Conservation (phyloP, 208 protist species). For the Trichomonas tenax region DNA sequence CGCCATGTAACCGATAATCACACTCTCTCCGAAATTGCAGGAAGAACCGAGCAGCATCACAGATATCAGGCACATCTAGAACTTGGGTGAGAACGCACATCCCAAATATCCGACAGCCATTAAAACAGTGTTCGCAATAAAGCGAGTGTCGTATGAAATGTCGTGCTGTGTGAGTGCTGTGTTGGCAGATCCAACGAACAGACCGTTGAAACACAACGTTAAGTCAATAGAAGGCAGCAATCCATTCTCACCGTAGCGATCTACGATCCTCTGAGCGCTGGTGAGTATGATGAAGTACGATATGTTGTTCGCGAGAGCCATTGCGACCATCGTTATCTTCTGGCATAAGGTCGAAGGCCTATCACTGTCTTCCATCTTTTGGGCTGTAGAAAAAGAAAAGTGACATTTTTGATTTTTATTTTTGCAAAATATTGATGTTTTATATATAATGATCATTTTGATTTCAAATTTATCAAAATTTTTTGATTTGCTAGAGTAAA, state of each 20-base stretch:
- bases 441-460: too few relatives aligned
- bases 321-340: neutral
- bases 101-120: neutral
- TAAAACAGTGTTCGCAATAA: neutral
- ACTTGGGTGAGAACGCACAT: neutral
- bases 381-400: too few relatives aligned
- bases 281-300: neutral
- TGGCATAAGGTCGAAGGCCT: neutral
- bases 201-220: neutral
- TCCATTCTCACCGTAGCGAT: neutral
- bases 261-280: neutral
- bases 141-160: neutral
- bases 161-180: neutral
- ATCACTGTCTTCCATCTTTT: too few relatives aligned
- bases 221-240: neutral
- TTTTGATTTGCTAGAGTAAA: too few relatives aligned
- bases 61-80: neutral
- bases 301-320: neutral
- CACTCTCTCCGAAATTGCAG: neutral
- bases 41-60: neutral
- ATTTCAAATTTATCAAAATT: too few relatives aligned
- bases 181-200: neutral
- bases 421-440: too few relatives aligned
- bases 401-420: too few relatives aligned
- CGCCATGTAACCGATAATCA: neutral